Percentiles rank a stretch among this genome's conserved stretches.
Conservation (phyloP, 805 yeast species). For the Pichia paraexigua region DNA sequence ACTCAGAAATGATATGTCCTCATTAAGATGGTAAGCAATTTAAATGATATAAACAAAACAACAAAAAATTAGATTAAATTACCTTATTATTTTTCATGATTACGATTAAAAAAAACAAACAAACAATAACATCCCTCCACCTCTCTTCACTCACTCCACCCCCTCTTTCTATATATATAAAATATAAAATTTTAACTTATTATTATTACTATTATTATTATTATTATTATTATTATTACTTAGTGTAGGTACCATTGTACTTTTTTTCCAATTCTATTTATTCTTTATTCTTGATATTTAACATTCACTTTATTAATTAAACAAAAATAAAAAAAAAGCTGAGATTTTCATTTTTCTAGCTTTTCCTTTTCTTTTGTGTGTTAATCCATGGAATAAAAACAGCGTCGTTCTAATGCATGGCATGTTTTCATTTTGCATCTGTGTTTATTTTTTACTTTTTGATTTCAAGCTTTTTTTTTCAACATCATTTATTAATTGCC, state of each 20-base stretch:
- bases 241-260: not conserved
- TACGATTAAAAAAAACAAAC: not conserved
- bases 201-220: not conserved
- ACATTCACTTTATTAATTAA: not conserved
- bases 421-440: too few relatives aligned
- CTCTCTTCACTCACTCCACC: not conserved
- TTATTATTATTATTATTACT: not conserved
- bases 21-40: conserved; percentile 64
- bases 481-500: too few relatives aligned
- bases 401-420: too few relatives aligned
- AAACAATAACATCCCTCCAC: not conserved
- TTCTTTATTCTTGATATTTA: not conserved
- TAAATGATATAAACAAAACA: not conserved
- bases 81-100: not conserved
- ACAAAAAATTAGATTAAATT: not conserved
- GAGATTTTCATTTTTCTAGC: not conserved
- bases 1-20: conserved; percentile 82
- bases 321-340: too few relatives aligned
- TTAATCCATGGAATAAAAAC: too few relatives aligned
- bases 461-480: too few relatives aligned
- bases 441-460: too few relatives aligned
- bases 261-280: not conserved
- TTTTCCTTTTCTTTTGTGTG: too few relatives aligned
- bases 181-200: not conserved
- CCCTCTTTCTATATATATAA: not conserved